phyloP scores from a whole-genome alignment of 139 green algal species.

The Asterochloris sp. region DNA sequence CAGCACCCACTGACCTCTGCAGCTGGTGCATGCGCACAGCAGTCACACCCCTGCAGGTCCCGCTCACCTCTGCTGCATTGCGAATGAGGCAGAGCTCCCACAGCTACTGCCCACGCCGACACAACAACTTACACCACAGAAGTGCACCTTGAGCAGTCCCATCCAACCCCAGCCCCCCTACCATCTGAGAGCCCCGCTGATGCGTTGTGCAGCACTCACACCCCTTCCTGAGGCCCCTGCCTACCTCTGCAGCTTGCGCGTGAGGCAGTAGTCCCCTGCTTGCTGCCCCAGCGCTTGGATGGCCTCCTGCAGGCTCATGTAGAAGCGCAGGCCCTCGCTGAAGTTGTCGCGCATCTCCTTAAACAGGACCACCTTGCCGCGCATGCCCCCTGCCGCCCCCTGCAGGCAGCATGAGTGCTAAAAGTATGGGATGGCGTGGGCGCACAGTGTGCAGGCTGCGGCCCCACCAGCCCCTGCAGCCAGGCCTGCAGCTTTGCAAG shows the following conservation, averaged over 20 bases:
- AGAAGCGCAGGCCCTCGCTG: conserved; percentile 82
- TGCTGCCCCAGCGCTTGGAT: conserved; percentile 77
- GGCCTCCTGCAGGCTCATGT: conserved; percentile 78
- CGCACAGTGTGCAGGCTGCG: too few relatives aligned
- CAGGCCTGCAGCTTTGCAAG: too few relatives aligned
- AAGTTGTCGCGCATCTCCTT: conserved; percentile 74
- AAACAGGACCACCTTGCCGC: conserved; percentile 41
- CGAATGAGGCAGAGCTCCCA: too few relatives aligned
- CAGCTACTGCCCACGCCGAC: too few relatives aligned
- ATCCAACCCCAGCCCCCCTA: background rate
- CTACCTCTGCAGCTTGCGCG: conserved; percentile 49
- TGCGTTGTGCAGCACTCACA: background rate
- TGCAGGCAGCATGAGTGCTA: background rate
- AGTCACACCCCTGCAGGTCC: too few relatives aligned
- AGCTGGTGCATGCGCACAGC: too few relatives aligned
- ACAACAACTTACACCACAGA: background rate
- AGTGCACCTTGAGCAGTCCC: background rate
- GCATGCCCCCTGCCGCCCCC: conserved; percentile 38
- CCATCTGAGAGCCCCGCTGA: background rate
- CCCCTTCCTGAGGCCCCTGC: background rate
- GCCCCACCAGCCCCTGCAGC: too few relatives aligned
- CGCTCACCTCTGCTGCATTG: too few relatives aligned
- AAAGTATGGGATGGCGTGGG: too few relatives aligned
- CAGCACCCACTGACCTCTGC: too few relatives aligned
- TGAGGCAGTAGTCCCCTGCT: conserved; percentile 70